These are phyloP conservation scores for Syzygium oleosum DNA, from an alignment of 345 rosid genomes.

Conservation along the genomic window DNA sequence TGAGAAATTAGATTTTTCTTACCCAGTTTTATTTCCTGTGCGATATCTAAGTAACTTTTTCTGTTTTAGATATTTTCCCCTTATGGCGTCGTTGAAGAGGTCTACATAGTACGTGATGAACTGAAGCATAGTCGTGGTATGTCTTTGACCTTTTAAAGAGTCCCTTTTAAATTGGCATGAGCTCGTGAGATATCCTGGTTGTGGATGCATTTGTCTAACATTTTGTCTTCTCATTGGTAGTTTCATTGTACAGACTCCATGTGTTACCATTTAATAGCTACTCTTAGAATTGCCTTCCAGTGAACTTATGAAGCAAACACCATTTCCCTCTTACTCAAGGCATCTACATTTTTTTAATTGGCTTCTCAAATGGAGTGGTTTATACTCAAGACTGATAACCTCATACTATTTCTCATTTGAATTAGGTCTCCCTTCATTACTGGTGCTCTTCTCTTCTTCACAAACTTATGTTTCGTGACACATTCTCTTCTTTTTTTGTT, in stretches of 20 bases:
- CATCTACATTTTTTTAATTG: background rate
- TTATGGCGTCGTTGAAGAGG: constrained; percentile 62
- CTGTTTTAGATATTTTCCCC: constrained; percentile 60
- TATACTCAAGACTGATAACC: background rate
- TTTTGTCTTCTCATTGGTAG: background rate
- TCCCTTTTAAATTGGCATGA: background rate
- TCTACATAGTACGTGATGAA: constrained; percentile 60
- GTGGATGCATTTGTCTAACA: background rate
- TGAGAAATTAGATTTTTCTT: background rate
- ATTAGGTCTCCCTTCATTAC: background rate
- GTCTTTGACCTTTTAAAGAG: constrained; percentile 9
- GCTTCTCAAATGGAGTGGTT: background rate
- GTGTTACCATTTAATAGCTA: background rate
- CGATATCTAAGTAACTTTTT: background rate
- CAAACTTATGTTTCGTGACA: background rate
- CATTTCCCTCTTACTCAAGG: background rate
- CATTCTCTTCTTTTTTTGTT: background rate
- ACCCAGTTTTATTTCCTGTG: background rate
- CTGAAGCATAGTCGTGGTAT: constrained; percentile 64
- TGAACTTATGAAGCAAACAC: background rate
- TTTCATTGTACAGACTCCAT: background rate
- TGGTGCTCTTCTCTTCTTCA: background rate
- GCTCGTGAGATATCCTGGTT: background rate
- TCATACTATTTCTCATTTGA: background rate
- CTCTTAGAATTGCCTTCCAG: background rate